Evolutionary conservation across 495 filamentous ascomycete genomes (phyloP).

Genomic region (Umbilicaria muhlenbergii): DNA sequence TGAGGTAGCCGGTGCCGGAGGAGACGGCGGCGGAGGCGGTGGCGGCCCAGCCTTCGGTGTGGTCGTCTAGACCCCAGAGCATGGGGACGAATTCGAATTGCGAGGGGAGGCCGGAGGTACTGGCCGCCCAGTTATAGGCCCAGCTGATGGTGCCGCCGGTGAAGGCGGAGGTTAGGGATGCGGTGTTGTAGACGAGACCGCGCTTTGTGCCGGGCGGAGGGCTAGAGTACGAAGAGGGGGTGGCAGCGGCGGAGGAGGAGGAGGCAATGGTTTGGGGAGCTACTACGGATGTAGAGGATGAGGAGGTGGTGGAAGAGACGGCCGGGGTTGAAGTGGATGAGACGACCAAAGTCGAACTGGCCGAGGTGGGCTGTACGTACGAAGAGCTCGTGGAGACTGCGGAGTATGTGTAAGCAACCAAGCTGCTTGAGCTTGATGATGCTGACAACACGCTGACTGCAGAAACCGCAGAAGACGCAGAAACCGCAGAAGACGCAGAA

Average conservation of each 20-base stretch:
- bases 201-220: constrained; percentile 7
- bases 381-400: too few relatives aligned
- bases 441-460: too few relatives aligned
- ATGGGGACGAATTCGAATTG: constrained; percentile 55
- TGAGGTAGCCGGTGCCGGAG: constrained; percentile 28
- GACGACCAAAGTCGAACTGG: too few relatives aligned
- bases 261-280: too few relatives aligned
- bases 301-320: too few relatives aligned
- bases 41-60: constrained; percentile 36
- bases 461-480: too few relatives aligned
- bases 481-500: too few relatives aligned
- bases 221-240: neutral
- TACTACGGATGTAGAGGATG: too few relatives aligned
- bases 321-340: too few relatives aligned
- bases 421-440: too few relatives aligned
- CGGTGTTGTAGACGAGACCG: constrained; percentile 10
- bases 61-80: constrained; percentile 39
- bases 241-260: constrained; percentile 3
- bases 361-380: too few relatives aligned
- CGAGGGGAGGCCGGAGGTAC: constrained; percentile 20
- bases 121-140: constrained; percentile 50
- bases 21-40: constrained; percentile 28
- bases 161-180: constrained; percentile 6
- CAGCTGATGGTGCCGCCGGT: constrained; percentile 9
- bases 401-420: too few relatives aligned